These are phyloP conservation scores for Dictyostelium purpureum DNA, from an alignment of 78 protist species.

Conservation along the genomic window DNA sequence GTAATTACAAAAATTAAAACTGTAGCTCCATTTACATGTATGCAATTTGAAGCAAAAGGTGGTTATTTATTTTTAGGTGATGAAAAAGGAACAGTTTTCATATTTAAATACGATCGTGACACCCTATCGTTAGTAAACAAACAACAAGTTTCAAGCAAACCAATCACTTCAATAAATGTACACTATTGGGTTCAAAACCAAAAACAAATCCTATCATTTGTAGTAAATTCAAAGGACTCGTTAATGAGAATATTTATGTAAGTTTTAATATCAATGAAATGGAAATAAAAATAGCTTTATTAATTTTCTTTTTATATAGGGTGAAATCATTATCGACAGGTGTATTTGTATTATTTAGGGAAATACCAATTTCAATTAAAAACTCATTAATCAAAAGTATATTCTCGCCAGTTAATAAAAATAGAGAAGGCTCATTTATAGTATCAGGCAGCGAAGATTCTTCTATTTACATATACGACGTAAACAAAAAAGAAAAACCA, in stretches of 20 bases:
- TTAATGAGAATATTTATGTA: conserved; percentile 34
- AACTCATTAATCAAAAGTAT: neutral
- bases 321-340: conserved; percentile 36
- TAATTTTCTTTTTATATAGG: too few species aligned
- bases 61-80: conserved; percentile 49
- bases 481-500: neutral
- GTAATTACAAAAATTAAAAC: neutral
- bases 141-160: neutral
- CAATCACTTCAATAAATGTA: neutral
- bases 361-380: neutral
- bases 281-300: too few species aligned
- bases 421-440: conserved; percentile 26
- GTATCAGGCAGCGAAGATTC: conserved; percentile 28
- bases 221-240: conserved; percentile 21
- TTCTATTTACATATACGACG: conserved; percentile 19
- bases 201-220: neutral
- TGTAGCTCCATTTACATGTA: neutral
- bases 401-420: conserved; percentile 10
- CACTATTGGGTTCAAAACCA: conserved; percentile 31
- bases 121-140: conserved; percentile 1
- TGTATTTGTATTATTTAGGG: neutral
- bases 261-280: too few species aligned
- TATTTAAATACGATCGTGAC: neutral
- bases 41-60: conserved; percentile 65
- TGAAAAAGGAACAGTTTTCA: conserved; percentile 1